These are phyloP conservation scores for Durio zibethinus DNA, from an alignment of 345 rosid species.

Conservation along the genomic window DNA sequence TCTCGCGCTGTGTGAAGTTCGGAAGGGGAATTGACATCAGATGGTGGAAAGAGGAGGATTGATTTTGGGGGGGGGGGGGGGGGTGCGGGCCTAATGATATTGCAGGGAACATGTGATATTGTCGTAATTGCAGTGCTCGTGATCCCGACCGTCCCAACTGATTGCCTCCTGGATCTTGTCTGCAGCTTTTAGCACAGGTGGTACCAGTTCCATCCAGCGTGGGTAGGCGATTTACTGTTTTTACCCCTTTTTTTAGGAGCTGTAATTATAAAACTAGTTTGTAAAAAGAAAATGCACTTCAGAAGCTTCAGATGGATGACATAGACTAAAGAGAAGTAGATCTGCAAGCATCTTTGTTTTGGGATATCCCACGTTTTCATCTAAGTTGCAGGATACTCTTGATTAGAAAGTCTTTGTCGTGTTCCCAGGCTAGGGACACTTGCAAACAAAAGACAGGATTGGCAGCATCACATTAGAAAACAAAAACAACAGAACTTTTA, in stretches of 20 bases:
- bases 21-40: not conserved
- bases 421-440: not conserved
- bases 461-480: not conserved
- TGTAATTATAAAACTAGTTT: constrained; percentile 1
- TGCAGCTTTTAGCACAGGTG: constrained; percentile 1
- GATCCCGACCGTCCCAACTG: constrained; percentile 17
- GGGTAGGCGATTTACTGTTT: constrained; percentile 9
- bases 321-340: constrained; percentile 6
- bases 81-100: constrained; percentile 13
- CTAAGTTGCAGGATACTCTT: constrained; percentile 1
- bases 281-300: not conserved
- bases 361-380: not conserved
- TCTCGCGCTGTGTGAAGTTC: not conserved
- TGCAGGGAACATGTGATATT: constrained; percentile 25
- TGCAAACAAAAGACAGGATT: not conserved
- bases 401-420: not conserved
- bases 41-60: not conserved
- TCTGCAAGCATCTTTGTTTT: constrained; percentile 3
- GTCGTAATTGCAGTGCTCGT: constrained; percentile 13
- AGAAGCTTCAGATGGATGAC: not conserved
- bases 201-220: constrained; percentile 24
- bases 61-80: not conserved
- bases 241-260: not conserved
- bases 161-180: constrained; percentile 14
- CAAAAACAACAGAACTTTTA: not conserved